Evolutionary conservation across 257 asterid species (phyloP), one percentile per base, ranked within the genome.

Genomic region (Petrea volubilis): DNA sequence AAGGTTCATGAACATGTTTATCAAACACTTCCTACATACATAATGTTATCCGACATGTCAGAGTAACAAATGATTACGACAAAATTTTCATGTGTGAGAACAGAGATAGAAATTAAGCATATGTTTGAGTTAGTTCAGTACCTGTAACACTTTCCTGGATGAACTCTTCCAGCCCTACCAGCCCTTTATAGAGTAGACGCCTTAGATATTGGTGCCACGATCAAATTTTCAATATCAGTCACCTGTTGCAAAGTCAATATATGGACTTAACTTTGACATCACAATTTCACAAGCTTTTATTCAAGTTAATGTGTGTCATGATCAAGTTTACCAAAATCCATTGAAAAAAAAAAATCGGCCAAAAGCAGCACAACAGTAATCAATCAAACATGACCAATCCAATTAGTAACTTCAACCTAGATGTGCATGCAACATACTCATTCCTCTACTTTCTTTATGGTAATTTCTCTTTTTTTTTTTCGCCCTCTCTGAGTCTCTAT

Each of bases 81-180:
- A 44, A 18, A 4, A 13, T 56, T 33, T 36, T 38, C 67, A 57
- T 57, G 51, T 18, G 13, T 62, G 67, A 52, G 68, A 23, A 71
- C 21, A 8, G 21, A 20, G 7, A 59, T 31, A 58, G 51, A 74
- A 72, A 60, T 62, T 51, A 31, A 46, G 55, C 56, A 34, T 40
- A 24, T 60, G 21, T 13, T 38, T 71, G 43, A 55, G 46, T 66
- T 50, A 41, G 31, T 56, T 62, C 18, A 67, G 57, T 49, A 94
- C 99, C 99, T 91, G 85, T 87, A 94, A 82, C 99, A 94, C 79
- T 91, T 94, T 63, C 99, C 99, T 0, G 99, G 99, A 36, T 98
- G 89, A 74, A 91, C 78, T 84, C 99, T 89, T 79, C 99, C 99
- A 68, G 97, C 96, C 78, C 99, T 88, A 68, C 99, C 99, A 68